phyloP scores from a whole-genome alignment of 306 rosid species.

The Malus asiatica region DNA sequence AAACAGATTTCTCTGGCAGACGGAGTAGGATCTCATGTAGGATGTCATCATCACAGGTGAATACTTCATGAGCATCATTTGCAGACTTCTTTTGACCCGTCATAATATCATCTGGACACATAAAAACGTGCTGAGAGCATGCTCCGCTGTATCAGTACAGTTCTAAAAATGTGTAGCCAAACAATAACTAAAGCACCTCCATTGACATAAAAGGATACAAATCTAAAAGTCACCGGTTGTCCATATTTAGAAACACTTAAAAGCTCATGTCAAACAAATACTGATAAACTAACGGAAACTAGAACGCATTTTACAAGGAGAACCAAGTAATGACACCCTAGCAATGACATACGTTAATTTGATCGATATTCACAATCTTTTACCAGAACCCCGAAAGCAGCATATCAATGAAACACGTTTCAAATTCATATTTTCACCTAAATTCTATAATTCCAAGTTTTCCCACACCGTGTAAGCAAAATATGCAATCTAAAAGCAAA shows the following conservation, averaged over 20 bases:
- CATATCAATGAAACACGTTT: not conserved
- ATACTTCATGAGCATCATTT: slow-evolving; percentile 32
- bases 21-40: slow-evolving; percentile 56
- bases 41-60: slow-evolving; percentile 54
- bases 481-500: not conserved
- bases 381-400: not conserved
- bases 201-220: not conserved
- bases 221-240: not conserved
- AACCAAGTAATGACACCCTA: not conserved
- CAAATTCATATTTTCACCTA: not conserved
- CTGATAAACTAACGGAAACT: not conserved
- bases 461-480: not conserved
- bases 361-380: not conserved
- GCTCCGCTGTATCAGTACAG: slow-evolving; percentile 13
- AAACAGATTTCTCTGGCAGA: slow-evolving; percentile 49
- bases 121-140: slow-evolving; percentile 24
- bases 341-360: not conserved
- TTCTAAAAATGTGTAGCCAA: not conserved
- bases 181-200: slow-evolving; percentile 8
- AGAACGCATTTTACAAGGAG: not conserved
- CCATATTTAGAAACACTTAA: not conserved
- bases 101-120: slow-evolving; percentile 4
- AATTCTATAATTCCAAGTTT: not conserved
- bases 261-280: not conserved
- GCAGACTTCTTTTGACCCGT: slow-evolving; percentile 25